A percentile compares a stretch with the other conserved stretches of the same genome.
phyloP scores from a whole-genome alignment of 768 basidiomycete genomes.

The Hydnum rufescens region DNA sequence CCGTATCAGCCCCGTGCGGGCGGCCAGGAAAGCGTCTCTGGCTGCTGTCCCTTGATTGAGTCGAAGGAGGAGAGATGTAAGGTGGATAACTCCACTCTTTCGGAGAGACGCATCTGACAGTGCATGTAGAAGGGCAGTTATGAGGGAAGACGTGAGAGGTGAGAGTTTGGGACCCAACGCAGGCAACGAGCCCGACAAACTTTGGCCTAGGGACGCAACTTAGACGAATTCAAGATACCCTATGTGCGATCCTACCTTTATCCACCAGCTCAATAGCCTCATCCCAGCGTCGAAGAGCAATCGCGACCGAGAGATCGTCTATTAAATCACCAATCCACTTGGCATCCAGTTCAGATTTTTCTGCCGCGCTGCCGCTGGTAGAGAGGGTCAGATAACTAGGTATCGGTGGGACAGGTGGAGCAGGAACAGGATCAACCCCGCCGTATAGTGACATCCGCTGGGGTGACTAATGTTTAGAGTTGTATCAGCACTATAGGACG shows the following conservation, averaged over 20 bases:
- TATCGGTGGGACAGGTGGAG: constrained; percentile 43
- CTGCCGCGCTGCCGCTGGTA: constrained; percentile 31
- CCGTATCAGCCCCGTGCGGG: constrained; percentile 54
- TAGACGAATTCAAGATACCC: too few relatives aligned
- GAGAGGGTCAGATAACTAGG: neutral
- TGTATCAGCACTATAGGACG: neutral
- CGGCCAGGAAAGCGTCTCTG: constrained; percentile 60
- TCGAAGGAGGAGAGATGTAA: constrained; percentile 53
- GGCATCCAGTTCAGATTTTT: constrained; percentile 59
- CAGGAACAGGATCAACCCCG: constrained; percentile 25
- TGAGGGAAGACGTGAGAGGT: constrained; percentile 44
- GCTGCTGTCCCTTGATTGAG: constrained; percentile 64
- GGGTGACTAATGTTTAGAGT: neutral
- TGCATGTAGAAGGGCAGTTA: constrained; percentile 46
- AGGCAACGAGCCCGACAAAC: constrained; percentile 37
- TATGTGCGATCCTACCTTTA: constrained; percentile 56
- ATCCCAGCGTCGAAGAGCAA: constrained; percentile 76
- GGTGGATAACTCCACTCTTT: constrained; percentile 49
- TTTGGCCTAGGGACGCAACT: constrained; percentile 28
- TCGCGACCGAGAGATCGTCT: constrained; percentile 79
- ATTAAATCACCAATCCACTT: constrained; percentile 84
- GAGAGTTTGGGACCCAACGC: constrained; percentile 38
- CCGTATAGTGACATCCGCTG: constrained; percentile 1
- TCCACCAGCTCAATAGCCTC: constrained; percentile 72
- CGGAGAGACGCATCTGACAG: constrained; percentile 59